Base-by-base conservation (phyloP, 2,329 filamentous ascomycete species). In the Sphaerulina vaccinii region DNA sequence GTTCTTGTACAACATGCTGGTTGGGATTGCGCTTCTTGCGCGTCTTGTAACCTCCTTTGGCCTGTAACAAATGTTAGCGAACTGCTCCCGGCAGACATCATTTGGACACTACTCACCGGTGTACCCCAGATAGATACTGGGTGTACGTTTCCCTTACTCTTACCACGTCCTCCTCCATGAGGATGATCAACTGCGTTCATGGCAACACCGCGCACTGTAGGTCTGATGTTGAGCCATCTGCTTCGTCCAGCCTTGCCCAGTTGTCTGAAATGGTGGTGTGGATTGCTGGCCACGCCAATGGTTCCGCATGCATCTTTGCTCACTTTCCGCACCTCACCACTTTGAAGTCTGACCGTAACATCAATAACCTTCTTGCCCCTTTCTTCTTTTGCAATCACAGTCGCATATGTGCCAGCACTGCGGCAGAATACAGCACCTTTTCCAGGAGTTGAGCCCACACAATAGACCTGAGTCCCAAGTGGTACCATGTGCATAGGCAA, bases 121-220 rank as follows among this genome's bases (percentile, higher is more conserved):
- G 84, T 86, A 70, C 95, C 93, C 93, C 95, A 99, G 53, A 93
- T 93, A 75, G 90, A 96, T 64, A 93, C 90, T 27, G 95, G 93
- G 69, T 95, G 81, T 56, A 91, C 84, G 70, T 96, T 96, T 83
- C 93, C 90, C 88, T 99, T 99, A 52, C 90, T 96, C 77, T 99
- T 99, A 77, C 93, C 93, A 80, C 95, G 84, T 74, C 93, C 93
- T 87, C 93, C 93, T 82, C 93, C 93, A 72, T 99, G 93, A 67
- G 93, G 93, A 80, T 99, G 93, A 68, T 99, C 93, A 65, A 85
- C 88, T 84, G 92, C 90, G 78, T 99, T 99, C 95, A 99, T 99
- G 58, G 95, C 93, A 64, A 97, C 76, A 86, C 93, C 95, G 78
- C 95, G 85, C 38, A 99, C 93, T 0, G 93, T 96, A 13, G 93